Percentiles rank a stretch among this genome's conserved stretches.
Evolutionary conservation across 768 basidiomycete genomes (phyloP).

Genomic region (Cystofilobasidium macerans): DNA sequence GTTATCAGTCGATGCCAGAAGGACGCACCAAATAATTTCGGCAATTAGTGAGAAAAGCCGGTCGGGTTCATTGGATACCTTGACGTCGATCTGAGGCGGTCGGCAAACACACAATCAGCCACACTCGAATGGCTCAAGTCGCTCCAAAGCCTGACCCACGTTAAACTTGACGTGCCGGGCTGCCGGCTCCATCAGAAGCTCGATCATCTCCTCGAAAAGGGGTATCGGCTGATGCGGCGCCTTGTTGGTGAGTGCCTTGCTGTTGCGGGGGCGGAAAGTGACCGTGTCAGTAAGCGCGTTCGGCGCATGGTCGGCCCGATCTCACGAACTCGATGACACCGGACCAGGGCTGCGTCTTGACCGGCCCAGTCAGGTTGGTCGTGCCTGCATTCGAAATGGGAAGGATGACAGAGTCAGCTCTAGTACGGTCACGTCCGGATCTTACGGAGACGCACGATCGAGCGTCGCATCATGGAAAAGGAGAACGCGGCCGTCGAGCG

Average conservation of each 20-base stretch:
- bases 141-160: conserved; percentile 29
- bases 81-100: conserved; percentile 90
- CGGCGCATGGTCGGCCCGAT: background rate
- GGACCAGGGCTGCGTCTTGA: conserved; percentile 61
- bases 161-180: conserved; percentile 41
- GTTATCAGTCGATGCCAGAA: background rate
- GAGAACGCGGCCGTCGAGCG: conserved; percentile 70
- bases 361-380: conserved; percentile 59
- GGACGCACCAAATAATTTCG: conserved; percentile 42
- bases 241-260: conserved; percentile 63
- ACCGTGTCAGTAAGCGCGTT: background rate
- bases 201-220: conserved; percentile 74
- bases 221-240: conserved; percentile 77
- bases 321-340: conserved; percentile 44
- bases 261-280: conserved; percentile 52
- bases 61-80: conserved; percentile 80
- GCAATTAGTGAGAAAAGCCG: conserved; percentile 74
- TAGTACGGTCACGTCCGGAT: background rate
- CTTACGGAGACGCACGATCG: conserved; percentile 40
- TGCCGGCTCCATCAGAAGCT: conserved; percentile 56
- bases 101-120: conserved; percentile 30
- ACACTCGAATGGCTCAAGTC: background rate
- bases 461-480: conserved; percentile 96
- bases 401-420: background rate
- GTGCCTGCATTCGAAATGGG: conserved; percentile 39